A percentile compares a stretch with the other conserved stretches of the same genome.
Conservation (phyloP, 75 land plant species). For the Isoetes taiwanensis region DNA sequence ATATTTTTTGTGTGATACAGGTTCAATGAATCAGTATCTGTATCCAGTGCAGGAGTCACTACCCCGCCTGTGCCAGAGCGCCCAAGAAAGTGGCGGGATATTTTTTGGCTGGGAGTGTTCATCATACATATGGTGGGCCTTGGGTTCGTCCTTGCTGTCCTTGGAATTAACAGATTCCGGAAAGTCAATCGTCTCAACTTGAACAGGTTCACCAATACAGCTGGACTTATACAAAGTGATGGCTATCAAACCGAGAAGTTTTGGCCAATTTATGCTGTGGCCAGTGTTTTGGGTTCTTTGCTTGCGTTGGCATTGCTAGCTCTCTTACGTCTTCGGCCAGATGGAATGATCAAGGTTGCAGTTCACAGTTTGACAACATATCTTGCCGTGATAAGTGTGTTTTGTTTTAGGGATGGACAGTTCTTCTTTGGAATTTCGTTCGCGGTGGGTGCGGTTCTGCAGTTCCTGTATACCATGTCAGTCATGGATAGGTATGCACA, state of each 20-base stretch:
- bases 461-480: constrained; percentile 76
- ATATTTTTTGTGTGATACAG: no score
- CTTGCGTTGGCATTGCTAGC: constrained; percentile 58
- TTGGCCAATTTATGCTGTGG: constrained; percentile 74
- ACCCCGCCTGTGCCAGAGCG: constrained; percentile 28
- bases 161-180: constrained; percentile 50
- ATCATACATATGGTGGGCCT: constrained; percentile 40
- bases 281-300: constrained; percentile 50
- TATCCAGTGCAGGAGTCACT: no score
- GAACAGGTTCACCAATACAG: constrained; percentile 22
- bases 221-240: constrained; percentile 9
- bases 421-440: constrained; percentile 81
- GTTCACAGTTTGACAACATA: constrained; percentile 70
- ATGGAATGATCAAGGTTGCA: constrained; percentile 56
- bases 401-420: constrained; percentile 61
- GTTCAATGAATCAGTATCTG: no score
- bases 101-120: constrained; percentile 63
- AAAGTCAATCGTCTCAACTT: constrained; percentile 46
- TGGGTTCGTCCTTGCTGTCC: constrained; percentile 41
- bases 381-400: constrained; percentile 72
- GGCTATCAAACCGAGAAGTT: constrained; percentile 46
- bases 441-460: constrained; percentile 74
- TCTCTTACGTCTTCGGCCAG: constrained; percentile 46
- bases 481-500: constrained; percentile 75
- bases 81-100: constrained; percentile 51